A percentile compares a stretch with the other conserved stretches of the same genome.
These are phyloP conservation scores for Codiaeum variegatum DNA, from an alignment of 441 rosid species.

Conservation along the genomic window DNA sequence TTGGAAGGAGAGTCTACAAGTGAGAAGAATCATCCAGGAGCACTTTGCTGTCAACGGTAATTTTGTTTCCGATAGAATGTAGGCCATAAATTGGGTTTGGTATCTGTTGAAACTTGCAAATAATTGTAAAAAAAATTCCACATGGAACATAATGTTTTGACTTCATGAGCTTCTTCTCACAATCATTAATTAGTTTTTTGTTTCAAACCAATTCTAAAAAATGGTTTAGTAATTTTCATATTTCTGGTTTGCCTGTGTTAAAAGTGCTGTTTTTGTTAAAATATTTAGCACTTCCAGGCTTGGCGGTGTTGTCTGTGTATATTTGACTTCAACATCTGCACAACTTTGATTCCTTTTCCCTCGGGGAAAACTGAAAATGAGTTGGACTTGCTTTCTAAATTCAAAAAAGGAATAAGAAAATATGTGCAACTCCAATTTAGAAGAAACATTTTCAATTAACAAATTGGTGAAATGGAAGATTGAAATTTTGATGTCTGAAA, in stretches of 20 bases:
- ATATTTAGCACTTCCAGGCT: background rate
- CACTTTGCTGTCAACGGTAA: constrained; percentile 66
- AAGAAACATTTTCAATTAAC: background rate
- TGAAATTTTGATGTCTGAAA: background rate
- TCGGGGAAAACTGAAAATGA: too few relatives aligned
- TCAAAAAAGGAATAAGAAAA: too few relatives aligned
- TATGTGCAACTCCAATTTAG: background rate
- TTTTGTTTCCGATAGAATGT: background rate
- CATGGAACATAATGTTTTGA: too few relatives aligned
- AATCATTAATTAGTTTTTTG: background rate
- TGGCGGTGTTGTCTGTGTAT: too few relatives aligned
- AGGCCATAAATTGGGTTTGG: too few relatives aligned
- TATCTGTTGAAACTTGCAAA: background rate
- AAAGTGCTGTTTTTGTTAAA: background rate
- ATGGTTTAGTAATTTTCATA: background rate
- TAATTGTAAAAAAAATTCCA: too few relatives aligned
- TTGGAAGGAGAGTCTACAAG: constrained; percentile 55
- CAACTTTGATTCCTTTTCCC: too few relatives aligned
- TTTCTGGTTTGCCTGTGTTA: background rate
- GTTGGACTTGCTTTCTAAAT: too few relatives aligned
- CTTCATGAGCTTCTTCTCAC: too few relatives aligned
- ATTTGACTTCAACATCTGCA: too few relatives aligned
- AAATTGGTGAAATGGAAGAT: background rate
- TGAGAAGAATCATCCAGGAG: constrained; percentile 48
- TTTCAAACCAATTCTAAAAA: background rate